These are phyloP conservation scores for Raphanus hybrid DNA, from an alignment of 441 rosid genomes.

Conservation along the genomic window DNA sequence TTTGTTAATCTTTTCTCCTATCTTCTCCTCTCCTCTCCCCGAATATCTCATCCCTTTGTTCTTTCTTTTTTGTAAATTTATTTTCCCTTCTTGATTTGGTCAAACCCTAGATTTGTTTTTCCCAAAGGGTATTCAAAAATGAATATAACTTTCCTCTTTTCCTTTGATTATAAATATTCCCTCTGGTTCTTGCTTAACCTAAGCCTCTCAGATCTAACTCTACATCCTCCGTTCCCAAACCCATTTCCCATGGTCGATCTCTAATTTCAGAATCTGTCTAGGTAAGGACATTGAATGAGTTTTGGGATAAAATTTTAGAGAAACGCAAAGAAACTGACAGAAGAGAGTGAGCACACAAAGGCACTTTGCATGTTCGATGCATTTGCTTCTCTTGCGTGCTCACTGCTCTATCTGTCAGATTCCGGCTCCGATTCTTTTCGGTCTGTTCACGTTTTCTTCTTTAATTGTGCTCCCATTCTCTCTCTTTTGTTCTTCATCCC, in stretches of 20 bases:
- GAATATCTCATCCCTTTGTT: slow-evolving; percentile 28
- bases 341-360: slow-evolving; percentile 99
- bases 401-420: slow-evolving; percentile 95
- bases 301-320: slow-evolving; percentile 16
- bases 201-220: slow-evolving; percentile 41
- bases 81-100: slow-evolving; percentile 23
- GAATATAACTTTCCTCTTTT: slow-evolving; percentile 35
- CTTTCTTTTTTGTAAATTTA: slow-evolving; percentile 26
- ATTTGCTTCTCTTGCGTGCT: slow-evolving; percentile 88
- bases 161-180: slow-evolving; percentile 28
- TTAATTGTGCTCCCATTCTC: slow-evolving; percentile 6
- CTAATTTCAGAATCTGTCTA: not conserved
- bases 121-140: slow-evolving; percentile 18
- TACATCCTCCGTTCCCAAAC: not conserved
- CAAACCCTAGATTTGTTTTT: slow-evolving; percentile 40
- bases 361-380: slow-evolving; percentile 73
- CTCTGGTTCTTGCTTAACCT: slow-evolving; percentile 32
- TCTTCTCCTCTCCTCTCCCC: slow-evolving; percentile 7
- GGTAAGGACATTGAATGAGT: slow-evolving; percentile 11
- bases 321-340: slow-evolving; percentile 78
- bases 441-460: slow-evolving; percentile 36
- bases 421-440: slow-evolving; percentile 32
- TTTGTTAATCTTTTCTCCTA: not conserved
- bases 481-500: slow-evolving; percentile 16
- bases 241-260: slow-evolving; percentile 7